phyloP scores from a whole-genome alignment of 805 yeast species.

The Helenozyma rhizophorensis region DNA sequence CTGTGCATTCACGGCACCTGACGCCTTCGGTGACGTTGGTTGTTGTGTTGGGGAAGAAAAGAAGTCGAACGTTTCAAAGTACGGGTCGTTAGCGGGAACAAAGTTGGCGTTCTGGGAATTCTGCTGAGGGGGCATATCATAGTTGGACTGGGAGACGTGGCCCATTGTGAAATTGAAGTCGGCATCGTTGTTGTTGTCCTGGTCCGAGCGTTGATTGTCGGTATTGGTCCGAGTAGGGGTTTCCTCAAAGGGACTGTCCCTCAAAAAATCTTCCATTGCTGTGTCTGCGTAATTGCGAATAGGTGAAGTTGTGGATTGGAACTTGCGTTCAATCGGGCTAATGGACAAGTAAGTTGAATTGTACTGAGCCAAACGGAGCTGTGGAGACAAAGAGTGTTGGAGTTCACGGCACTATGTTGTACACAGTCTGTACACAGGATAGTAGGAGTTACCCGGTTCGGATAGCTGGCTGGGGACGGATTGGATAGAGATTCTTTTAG shows the following conservation, averaged over 20 bases:
- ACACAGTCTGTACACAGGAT: too few species aligned
- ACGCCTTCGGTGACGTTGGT: slow-evolving; percentile 4
- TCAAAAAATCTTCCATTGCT: slow-evolving; percentile 10
- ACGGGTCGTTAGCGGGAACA: slow-evolving; percentile 10
- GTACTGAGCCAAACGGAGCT: too few species aligned
- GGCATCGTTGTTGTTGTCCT: slow-evolving; percentile 1
- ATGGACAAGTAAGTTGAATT: too few species aligned
- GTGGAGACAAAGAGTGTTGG: too few species aligned
- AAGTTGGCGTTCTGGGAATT: not conserved
- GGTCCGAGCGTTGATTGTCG: slow-evolving; percentile 1
- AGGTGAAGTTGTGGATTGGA: too few species aligned
- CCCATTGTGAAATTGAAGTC: slow-evolving; percentile 7
- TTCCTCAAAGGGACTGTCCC: slow-evolving; percentile 10
- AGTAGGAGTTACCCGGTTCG: too few species aligned
- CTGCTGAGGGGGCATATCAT: not conserved
- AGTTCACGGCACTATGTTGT: too few species aligned
- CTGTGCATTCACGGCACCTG: slow-evolving; percentile 3
- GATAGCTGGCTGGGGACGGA: too few species aligned
- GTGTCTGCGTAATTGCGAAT: too few species aligned
- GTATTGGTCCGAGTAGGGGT: slow-evolving; percentile 1
- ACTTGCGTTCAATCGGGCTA: too few species aligned
- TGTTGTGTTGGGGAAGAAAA: slow-evolving; percentile 14
- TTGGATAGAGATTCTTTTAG: too few species aligned
- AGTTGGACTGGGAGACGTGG: not conserved
- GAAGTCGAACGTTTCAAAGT: slow-evolving; percentile 14